Conservation (phyloP, 805 yeast species). For the Barnettozyma wickerhamii region DNA sequence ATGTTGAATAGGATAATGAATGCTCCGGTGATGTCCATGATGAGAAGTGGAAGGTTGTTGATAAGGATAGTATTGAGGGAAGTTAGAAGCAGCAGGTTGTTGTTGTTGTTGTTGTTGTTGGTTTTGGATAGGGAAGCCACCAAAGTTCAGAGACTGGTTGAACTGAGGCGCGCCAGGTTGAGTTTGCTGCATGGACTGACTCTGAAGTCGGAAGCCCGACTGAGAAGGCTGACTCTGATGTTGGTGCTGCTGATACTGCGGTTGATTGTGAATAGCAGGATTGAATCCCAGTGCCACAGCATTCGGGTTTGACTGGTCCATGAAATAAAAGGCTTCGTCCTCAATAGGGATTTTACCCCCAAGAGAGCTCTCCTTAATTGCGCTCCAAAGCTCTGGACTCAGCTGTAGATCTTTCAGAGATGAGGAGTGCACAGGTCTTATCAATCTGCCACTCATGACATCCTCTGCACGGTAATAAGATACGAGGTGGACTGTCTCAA, state of each 20-base stretch:
- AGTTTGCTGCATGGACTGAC: too few species aligned
- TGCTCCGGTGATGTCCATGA: not conserved
- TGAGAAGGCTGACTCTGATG: not conserved
- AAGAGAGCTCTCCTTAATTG: slow-evolving; percentile 52
- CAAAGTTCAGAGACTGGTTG: not conserved
- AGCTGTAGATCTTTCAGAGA: slow-evolving; percentile 45
- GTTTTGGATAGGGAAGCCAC: not conserved
- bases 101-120: not conserved
- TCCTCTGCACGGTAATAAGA: slow-evolving; percentile 78
- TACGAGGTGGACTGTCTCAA: slow-evolving; percentile 63
- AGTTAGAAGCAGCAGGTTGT: not conserved
- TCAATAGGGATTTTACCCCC: slow-evolving; percentile 50
- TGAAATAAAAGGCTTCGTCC: slow-evolving; percentile 45
- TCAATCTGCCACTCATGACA: slow-evolving; percentile 52
- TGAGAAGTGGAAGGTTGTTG: not conserved
- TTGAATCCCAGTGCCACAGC: slow-evolving; percentile 18
- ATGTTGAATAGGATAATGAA: slow-evolving; percentile 1
- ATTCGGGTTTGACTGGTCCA: slow-evolving; percentile 32
- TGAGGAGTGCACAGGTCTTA: slow-evolving; percentile 53
- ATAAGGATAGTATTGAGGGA: not conserved
- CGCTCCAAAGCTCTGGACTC: slow-evolving; percentile 45
- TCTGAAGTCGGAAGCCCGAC: too few species aligned
- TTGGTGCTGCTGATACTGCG: slow-evolving; percentile 11
- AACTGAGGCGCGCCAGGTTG: not conserved
- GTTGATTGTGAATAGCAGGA: slow-evolving; percentile 16